These are phyloP conservation scores for Coelastrella sp. DNA, from an alignment of 139 green algal genomes.

Conservation along the genomic window DNA sequence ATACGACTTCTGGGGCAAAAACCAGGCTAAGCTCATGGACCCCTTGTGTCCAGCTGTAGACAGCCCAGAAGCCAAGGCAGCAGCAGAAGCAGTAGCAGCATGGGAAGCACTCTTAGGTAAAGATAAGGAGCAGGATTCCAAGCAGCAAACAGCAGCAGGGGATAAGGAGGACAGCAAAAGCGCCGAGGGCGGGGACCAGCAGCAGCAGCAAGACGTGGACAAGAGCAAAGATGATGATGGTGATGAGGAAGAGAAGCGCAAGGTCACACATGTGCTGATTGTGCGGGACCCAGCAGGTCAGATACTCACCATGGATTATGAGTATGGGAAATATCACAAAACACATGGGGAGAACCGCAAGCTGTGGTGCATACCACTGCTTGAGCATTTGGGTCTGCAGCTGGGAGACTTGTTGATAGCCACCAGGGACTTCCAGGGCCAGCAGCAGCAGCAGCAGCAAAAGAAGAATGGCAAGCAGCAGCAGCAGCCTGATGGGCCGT, in stretches of 20 bases:
- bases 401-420: conserved; percentile 31
- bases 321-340: conserved; percentile 36
- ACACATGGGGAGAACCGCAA: conserved; percentile 38
- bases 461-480: conserved; percentile 4
- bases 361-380: conserved; percentile 30
- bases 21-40: conserved; percentile 41
- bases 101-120: neutral
- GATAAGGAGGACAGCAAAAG: neutral
- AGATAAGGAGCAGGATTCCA: neutral
- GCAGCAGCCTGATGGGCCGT: conserved; percentile 15
- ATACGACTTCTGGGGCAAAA: conserved; percentile 41
- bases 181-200: neutral
- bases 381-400: conserved; percentile 21
- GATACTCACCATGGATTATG: conserved; percentile 8
- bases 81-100: conserved; percentile 27
- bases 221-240: neutral
- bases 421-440: neutral
- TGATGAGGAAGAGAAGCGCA: neutral
- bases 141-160: neutral
- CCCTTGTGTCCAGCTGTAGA: neutral
- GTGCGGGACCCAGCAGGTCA: conserved; percentile 8
- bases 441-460: neutral
- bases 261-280: conserved; percentile 31
- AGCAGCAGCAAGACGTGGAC: neutral
- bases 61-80: conserved; percentile 22